Conservation (phyloP, 2,329 filamentous ascomycete genomes). For the Fonsecaea nubica region DNA sequence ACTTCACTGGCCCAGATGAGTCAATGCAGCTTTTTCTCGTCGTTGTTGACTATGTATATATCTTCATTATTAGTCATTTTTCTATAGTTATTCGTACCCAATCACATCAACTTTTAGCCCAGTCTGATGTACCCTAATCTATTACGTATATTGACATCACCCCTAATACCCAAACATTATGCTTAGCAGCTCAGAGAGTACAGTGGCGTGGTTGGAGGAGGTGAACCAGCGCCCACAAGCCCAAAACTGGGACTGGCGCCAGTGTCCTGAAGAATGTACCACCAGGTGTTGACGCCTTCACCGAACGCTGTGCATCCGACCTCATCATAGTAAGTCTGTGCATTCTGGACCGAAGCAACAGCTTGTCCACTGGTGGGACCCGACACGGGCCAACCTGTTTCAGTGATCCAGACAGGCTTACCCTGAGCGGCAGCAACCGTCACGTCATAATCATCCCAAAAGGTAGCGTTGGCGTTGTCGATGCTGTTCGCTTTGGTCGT, state of each 20-base stretch:
- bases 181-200: constrained; percentile 48
- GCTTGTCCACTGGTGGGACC: constrained; percentile 63
- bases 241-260: constrained; percentile 46
- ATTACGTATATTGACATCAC: not conserved
- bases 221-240: constrained; percentile 44
- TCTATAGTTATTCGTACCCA: not conserved
- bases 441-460: constrained; percentile 69
- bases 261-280: constrained; percentile 51
- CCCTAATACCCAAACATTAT: not conserved
- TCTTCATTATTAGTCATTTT: constrained; percentile 6
- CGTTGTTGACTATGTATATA: not conserved
- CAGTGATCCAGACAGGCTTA: constrained; percentile 67
- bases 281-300: constrained; percentile 50
- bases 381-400: constrained; percentile 69
- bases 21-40: not conserved
- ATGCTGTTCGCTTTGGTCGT: constrained; percentile 62
- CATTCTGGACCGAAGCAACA: constrained; percentile 63
- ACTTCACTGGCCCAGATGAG: not conserved
- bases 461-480: constrained; percentile 67
- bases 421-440: constrained; percentile 65
- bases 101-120: not conserved
- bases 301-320: constrained; percentile 63
- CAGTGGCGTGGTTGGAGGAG: constrained; percentile 46
- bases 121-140: not conserved
- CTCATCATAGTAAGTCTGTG: constrained; percentile 68